Percentiles rank a stretch among this genome's conserved stretches.
Conservation (phyloP, 2,329 filamentous ascomycete species). For the Verticillium albo-atrum region DNA sequence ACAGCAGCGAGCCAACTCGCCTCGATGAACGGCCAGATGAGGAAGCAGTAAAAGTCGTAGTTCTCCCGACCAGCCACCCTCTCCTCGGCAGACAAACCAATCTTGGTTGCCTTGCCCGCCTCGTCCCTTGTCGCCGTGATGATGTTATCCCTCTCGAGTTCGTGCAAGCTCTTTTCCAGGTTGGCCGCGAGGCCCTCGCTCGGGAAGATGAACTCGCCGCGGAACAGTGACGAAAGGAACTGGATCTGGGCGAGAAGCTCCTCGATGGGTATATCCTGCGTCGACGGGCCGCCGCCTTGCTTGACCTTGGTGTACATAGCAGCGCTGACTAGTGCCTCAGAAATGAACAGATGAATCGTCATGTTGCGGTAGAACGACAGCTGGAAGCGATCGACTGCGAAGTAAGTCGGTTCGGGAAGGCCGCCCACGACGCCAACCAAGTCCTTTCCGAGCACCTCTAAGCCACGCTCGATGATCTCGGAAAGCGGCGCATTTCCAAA, state of each 20-base stretch:
- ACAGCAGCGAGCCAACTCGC: constrained; percentile 89
- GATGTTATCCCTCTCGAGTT: constrained; percentile 74
- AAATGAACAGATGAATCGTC: constrained; percentile 97
- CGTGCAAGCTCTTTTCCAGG: constrained; percentile 71
- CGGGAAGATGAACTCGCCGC: constrained; percentile 95
- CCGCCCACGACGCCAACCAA: constrained; percentile 77
- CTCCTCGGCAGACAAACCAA: constrained; percentile 75
- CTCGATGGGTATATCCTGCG: constrained; percentile 72
- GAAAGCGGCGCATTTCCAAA: constrained; percentile 78
- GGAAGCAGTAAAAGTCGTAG: constrained; percentile 97
- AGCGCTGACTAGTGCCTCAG: constrained; percentile 83
- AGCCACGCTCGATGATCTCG: constrained; percentile 79
- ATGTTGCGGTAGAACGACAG: constrained; percentile 98
- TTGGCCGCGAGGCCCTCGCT: constrained; percentile 79
- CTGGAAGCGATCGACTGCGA: constrained; percentile 93
- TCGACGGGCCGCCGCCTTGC: constrained; percentile 75
- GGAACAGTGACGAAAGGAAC: constrained; percentile 90
- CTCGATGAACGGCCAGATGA: constrained; percentile 98
- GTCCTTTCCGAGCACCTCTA: constrained; percentile 87
- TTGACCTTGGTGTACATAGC: constrained; percentile 91
- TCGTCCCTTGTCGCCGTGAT: constrained; percentile 61
- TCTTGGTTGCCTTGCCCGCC: constrained; percentile 51
- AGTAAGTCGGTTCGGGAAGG: constrained; percentile 86
- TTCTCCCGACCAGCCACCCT: constrained; percentile 80
- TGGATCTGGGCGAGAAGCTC: constrained; percentile 74